Percentiles rank a stretch among this genome's conserved stretches.
Evolutionary conservation across 306 rosid genomes (phyloP).

Genomic region (Alnus rubra): DNA sequence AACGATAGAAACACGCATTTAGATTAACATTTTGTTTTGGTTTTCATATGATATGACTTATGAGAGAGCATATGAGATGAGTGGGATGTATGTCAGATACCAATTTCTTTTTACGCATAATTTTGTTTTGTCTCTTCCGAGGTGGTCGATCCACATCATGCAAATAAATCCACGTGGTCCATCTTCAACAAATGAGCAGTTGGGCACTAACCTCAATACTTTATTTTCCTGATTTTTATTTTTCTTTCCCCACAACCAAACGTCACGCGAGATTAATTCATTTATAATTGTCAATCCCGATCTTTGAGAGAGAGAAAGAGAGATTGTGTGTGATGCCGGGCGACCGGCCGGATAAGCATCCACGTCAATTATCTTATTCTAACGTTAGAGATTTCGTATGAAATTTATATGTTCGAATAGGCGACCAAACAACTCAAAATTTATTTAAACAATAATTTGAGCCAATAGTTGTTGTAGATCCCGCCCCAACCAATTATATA

Average conservation of each 20-base stretch:
- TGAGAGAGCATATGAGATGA: neutral
- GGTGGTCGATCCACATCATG: slow-evolving; percentile 7
- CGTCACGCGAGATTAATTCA: slow-evolving; percentile 35
- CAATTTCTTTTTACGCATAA: neutral
- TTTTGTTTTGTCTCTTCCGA: neutral
- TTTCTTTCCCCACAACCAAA: slow-evolving; percentile 9
- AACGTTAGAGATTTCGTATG: no score
- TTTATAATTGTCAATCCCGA: slow-evolving; percentile 19
- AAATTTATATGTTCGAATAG: no score
- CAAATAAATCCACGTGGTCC: slow-evolving; percentile 22
- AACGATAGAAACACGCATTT: no score
- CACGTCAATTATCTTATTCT: no score
- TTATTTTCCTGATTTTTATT: neutral
- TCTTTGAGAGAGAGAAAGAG: neutral
- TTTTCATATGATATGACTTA: no score
- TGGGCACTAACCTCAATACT: slow-evolving; percentile 5
- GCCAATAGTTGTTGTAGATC: no score
- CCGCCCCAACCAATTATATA: no score
- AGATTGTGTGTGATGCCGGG: no score
- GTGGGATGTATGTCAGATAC: slow-evolving; percentile 5
- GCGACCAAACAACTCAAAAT: no score
- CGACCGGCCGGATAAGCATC: no score
- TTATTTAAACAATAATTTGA: no score
- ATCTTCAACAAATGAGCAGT: slow-evolving; percentile 1
- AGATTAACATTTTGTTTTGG: no score